Base-by-base conservation (phyloP, 2,329 filamentous ascomycete genomes). In the Microdochium bolleyi region DNA sequence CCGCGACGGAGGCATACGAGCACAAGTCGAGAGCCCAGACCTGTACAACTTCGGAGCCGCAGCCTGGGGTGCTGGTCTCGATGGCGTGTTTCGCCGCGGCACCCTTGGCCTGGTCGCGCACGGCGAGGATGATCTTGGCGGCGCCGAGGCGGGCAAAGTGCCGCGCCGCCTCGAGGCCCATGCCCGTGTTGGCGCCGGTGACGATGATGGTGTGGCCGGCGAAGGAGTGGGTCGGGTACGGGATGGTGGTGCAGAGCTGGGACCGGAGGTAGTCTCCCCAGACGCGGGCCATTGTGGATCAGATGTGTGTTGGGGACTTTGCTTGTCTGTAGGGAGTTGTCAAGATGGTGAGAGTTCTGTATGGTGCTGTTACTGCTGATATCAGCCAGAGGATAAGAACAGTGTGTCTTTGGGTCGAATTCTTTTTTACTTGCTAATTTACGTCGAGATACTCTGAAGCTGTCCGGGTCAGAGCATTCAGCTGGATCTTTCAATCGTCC, bases 21-120 rank as follows among this genome's bases (percentile, higher is more conserved):
- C 58, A 60, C 57, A 81, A 69, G 58, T 82, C 78, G 3, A 82
- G 58, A 11, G 66, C 52, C 77, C 77, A 82, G 13, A 80, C 75
- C 46, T 79, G 66, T 30, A 78, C 62, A 2, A 53, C 60, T n/a
- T 52, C 62, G 38, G 25, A 54, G 24, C 22, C 54, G 49, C 53
- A 50, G 27, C 27, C 5, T 5, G 24, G 48, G 56, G 65, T 63
- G 21, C 63, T 60, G 1, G 54, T 52, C 27, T 63, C 62, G 48
- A 78, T 70, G 38, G 66, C 63, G 2, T 57, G 50, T 21, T 68
- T 71, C 48, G 75, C 75, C 0, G 56, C 63, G 49, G 70, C 62
- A 21, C 71, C 69, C 54, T 65, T 67, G 8, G 57, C 46, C 5
- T 53, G 22, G 14, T 55, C 63, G 3, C 70, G 67, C 7, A 70